Conservation (phyloP, 371 early-diverging fungal species). For the Mortierella sp. region DNA sequence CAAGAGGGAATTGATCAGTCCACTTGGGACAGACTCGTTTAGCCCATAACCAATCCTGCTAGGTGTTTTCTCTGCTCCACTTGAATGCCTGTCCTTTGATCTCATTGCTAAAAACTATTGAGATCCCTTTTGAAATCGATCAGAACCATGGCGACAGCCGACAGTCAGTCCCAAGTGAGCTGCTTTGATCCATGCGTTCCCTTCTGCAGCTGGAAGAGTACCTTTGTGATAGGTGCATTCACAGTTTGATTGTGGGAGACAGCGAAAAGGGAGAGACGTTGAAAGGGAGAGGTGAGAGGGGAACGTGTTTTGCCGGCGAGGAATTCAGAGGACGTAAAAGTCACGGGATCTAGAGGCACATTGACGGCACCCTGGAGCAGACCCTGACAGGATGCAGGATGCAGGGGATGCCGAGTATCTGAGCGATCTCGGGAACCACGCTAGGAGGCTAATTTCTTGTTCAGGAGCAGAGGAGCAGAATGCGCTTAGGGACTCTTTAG, state of each 20-base stretch:
- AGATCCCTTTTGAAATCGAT: neutral
- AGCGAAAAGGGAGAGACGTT: neutral
- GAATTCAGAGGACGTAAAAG: too few relatives aligned
- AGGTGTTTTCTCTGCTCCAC: constrained; percentile 22
- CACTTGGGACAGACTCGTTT: constrained; percentile 1
- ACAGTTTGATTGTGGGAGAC: neutral
- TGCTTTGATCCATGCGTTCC: neutral
- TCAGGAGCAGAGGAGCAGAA: too few relatives aligned
- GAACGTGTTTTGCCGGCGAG: neutral
- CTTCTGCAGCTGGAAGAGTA: neutral
- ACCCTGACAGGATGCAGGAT: too few relatives aligned
- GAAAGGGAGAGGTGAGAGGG: neutral
- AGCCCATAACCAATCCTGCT: constrained; percentile 6
- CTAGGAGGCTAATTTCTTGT: too few relatives aligned
- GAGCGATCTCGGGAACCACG: too few relatives aligned
- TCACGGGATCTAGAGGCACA: too few relatives aligned
- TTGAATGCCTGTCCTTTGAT: constrained; percentile 20
- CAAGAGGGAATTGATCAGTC: neutral
- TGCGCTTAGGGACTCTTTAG: too few relatives aligned
- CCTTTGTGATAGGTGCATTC: constrained; percentile 12
- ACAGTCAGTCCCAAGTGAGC: neutral
- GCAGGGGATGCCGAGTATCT: too few relatives aligned
- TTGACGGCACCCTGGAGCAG: too few relatives aligned
- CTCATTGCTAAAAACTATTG: neutral
- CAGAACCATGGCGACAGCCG: neutral